Percentiles rank a stretch among this genome's conserved stretches.
phyloP scores from a whole-genome alignment of 768 basidiomycete genomes.

The Panaeolus papilionaceus region DNA sequence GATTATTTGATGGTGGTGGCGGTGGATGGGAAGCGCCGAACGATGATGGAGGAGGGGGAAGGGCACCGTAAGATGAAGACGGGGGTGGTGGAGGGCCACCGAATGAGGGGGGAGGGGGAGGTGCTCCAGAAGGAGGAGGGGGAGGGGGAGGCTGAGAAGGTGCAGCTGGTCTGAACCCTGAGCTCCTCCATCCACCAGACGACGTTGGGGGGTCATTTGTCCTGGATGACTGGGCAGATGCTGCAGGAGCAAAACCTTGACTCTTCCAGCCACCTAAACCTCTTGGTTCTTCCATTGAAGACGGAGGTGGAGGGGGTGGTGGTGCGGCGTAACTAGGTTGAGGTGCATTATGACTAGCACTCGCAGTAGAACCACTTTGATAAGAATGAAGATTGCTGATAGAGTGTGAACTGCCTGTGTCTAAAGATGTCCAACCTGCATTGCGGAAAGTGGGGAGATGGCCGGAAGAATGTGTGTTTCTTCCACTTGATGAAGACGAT shows the following conservation, averaged over 20 bases:
- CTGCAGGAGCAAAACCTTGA: constrained; percentile 8
- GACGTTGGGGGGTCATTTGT: not conserved
- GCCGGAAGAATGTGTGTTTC: not conserved
- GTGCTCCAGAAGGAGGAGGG: not conserved
- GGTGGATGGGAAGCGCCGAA: constrained; percentile 20
- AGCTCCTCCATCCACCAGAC: constrained; percentile 1
- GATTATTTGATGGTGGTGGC: constrained; percentile 20
- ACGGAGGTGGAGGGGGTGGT: not conserved
- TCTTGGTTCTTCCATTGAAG: not conserved
- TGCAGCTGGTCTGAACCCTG: not conserved
- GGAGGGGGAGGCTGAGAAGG: constrained; percentile 4
- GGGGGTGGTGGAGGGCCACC: constrained; percentile 21
- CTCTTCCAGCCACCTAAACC: constrained; percentile 5
- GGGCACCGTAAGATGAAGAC: constrained; percentile 11
- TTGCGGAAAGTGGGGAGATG: constrained; percentile 41
- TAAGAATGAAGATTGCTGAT: constrained; percentile 12
- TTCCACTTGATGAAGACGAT: not conserved
- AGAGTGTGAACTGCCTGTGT: constrained; percentile 47
- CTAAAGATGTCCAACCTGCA: constrained; percentile 74
- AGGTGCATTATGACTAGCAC: not conserved
- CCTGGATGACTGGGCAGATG: not conserved
- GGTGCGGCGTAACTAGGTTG: constrained; percentile 11
- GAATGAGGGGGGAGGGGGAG: constrained; percentile 24
- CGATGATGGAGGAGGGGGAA: constrained; percentile 23
- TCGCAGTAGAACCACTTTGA: not conserved